Conservation (phyloP, 2,329 filamentous ascomycete genomes). For the Metarhizium rileyi region DNA sequence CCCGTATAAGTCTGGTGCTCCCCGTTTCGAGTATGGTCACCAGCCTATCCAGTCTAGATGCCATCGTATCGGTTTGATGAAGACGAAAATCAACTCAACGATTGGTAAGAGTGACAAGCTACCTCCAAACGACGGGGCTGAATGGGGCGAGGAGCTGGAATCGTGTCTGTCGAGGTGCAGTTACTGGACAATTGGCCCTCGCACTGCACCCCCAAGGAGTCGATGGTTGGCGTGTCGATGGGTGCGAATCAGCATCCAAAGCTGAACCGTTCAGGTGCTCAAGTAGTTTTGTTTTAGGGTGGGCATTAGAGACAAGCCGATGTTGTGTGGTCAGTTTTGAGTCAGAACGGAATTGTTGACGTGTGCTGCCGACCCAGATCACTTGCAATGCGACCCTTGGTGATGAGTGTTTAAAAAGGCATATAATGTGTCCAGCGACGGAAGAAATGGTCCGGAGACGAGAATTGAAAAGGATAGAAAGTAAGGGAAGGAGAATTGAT, state of each 20-base stretch:
- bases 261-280: neutral
- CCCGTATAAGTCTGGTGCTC: constrained; percentile 89
- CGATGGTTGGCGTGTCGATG: neutral
- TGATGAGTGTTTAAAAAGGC: neutral
- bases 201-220: constrained; percentile 10
- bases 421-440: neutral
- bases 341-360: too few relatives aligned
- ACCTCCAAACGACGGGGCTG: constrained; percentile 5
- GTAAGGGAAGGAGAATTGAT: neutral
- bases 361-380: neutral
- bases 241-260: neutral
- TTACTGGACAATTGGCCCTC: constrained; percentile 8
- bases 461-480: neutral
- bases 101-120: constrained; percentile 16
- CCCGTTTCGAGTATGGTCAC: constrained; percentile 94
- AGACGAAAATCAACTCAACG: neutral
- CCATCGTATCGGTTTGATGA: constrained; percentile 6
- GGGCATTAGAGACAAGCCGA: neutral
- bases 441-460: neutral
- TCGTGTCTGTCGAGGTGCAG: constrained; percentile 11
- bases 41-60: constrained; percentile 64
- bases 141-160: neutral
- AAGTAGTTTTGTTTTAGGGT: neutral
- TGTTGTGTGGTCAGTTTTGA: neutral
- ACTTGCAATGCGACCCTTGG: neutral